Base-by-base conservation (phyloP, 345 rosid species). In the Kernera saxatilis region DNA sequence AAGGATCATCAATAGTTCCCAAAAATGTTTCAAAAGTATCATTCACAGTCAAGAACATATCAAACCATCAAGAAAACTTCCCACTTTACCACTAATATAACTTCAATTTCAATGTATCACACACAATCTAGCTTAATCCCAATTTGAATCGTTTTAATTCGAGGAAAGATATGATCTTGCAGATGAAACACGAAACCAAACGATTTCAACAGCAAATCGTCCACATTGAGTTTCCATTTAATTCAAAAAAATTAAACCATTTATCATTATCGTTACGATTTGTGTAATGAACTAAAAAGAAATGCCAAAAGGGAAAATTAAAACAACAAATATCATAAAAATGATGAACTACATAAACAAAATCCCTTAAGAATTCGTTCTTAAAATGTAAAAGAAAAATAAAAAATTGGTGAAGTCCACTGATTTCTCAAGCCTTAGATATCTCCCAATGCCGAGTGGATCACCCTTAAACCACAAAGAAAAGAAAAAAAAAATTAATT, bases 401-500 rank as follows among this genome's bases (percentile, higher is more conserved):
- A 1, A 50, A 33, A 22, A 15, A 1, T 9, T 11, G 29, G 49
- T 33, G 45, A 52, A 50, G 52, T 50, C 11, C 32, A 14, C 6
- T 32, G 43, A n/a, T 19, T 37, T 39, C 51, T 68, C 27, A 36
- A 61, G 44, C 19, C 27, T 68, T 68, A 75, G 35, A 75, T 75
- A 5, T 76, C 79, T 46, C 76, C 76, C 61, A 76, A 17, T 27
- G 79, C 79, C 15, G 75, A 8, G 39, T 76, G 76, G 4, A 76
- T 76, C 71, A 76, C 46, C 79, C 79, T 76, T 18, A 27, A 63
- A 44, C 45, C n/a, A 3, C 43, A 25, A 69, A 39, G 4, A 12
- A 29, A 32, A 45, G 2, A 46, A 30, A 40, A 15, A 51, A 14
- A 7, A 58, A 8, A 2, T 12, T 13, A 32, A 6, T 54, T 7